Percentiles rank a stretch among this genome's conserved stretches.
Conservation (phyloP, 345 rosid species). For the Aegle marmelos region DNA sequence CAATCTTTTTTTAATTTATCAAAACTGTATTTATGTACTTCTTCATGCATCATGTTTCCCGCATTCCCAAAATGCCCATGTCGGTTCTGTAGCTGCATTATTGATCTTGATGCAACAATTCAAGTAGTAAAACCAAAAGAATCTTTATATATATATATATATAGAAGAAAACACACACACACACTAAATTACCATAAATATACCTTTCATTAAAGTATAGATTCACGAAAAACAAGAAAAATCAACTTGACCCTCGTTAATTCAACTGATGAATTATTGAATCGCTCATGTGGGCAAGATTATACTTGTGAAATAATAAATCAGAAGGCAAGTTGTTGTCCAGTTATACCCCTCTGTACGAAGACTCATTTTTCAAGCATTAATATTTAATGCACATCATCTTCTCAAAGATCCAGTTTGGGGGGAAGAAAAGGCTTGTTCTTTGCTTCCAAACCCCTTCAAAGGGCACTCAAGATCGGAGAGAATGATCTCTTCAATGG, state of each 20-base stretch:
- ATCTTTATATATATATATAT: neutral
- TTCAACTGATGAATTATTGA: neutral
- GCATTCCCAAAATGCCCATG: constrained; percentile 32
- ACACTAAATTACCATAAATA: neutral
- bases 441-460: neutral
- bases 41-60: constrained; percentile 21
- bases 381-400: constrained; percentile 20
- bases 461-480: constrained; percentile 17
- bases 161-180: too few species aligned
- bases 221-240: neutral
- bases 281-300: neutral
- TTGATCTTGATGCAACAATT: neutral
- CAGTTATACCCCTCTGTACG: constrained; percentile 14
- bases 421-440: neutral
- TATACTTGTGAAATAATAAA: constrained; percentile 4
- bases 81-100: neutral
- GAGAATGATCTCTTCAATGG: constrained; percentile 37
- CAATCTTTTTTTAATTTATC: too few species aligned
- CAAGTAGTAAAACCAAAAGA: neutral
- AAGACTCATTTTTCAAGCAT: constrained; percentile 8
- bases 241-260: neutral
- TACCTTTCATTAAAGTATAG: neutral
- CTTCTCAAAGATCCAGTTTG: constrained; percentile 24
- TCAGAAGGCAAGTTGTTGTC: constrained; percentile 16
- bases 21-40: constrained; percentile 3